phyloP scores from a whole-genome alignment of 2,329 filamentous ascomycete genomes.

The Pyrenophora tritici-repentis region DNA sequence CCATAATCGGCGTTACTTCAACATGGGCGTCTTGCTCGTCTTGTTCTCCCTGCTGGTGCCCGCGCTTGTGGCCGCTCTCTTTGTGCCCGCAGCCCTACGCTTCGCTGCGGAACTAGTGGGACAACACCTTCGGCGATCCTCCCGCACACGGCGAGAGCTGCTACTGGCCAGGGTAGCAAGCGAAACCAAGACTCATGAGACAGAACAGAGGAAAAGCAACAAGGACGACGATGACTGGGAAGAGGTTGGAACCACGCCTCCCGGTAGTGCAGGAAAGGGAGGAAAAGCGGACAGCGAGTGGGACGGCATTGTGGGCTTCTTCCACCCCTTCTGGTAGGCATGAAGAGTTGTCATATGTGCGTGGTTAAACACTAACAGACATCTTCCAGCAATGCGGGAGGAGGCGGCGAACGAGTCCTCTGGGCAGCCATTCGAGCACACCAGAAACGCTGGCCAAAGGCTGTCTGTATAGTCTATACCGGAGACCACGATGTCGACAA shows the following conservation, averaged over 20 bases:
- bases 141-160: slow-evolving; percentile 39
- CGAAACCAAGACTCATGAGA: slow-evolving; percentile 35
- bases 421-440: slow-evolving; percentile 95
- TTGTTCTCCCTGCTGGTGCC: slow-evolving; percentile 36
- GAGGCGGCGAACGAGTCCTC: slow-evolving; percentile 91
- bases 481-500: slow-evolving; percentile 91
- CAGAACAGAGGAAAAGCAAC: slow-evolving; percentile 21
- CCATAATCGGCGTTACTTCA: slow-evolving; percentile 15
- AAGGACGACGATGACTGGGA: slow-evolving; percentile 70
- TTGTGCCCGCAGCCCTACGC: slow-evolving; percentile 36
- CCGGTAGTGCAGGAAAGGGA: slow-evolving; percentile 52
- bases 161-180: slow-evolving; percentile 39
- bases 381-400: slow-evolving; percentile 80
- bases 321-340: slow-evolving; percentile 91
- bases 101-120: slow-evolving; percentile 37
- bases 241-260: slow-evolving; percentile 63
- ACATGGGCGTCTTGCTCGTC: slow-evolving; percentile 34
- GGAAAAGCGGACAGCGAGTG: slow-evolving; percentile 63
- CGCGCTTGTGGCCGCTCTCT: slow-evolving; percentile 25
- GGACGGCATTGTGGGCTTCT: slow-evolving; percentile 90
- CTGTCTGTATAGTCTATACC: slow-evolving; percentile 91
- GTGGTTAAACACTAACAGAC: slow-evolving; percentile 20
- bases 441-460: slow-evolving; percentile 84
- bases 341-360: not conserved
- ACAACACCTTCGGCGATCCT: slow-evolving; percentile 38